Percentiles rank a stretch among this genome's conserved stretches.
These are phyloP conservation scores for Nitzschia palea DNA, from an alignment of 108 stramenopile species.

Conservation along the genomic window DNA sequence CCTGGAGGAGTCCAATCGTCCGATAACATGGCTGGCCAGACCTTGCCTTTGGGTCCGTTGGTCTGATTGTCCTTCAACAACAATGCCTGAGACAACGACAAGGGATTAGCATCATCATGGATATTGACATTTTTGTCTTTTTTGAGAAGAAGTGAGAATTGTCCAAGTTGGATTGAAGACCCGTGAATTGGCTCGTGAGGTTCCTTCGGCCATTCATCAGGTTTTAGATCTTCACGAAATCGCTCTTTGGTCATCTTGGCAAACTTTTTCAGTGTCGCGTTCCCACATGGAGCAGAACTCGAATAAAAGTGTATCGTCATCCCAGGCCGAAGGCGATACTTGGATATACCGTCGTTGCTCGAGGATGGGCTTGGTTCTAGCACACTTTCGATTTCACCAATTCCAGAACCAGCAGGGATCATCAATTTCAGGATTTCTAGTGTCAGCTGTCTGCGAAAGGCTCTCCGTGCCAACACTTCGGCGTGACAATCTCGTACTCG, in stretches of 20 bases:
- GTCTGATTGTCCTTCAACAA: background rate
- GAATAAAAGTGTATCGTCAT: conserved; percentile 83
- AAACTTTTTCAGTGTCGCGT: conserved; percentile 84
- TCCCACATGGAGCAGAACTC: conserved; percentile 87
- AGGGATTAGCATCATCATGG: background rate
- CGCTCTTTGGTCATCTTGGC: conserved; percentile 73
- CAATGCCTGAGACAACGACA: background rate
- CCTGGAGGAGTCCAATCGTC: conserved; percentile 89
- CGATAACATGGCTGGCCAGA: conserved; percentile 67
- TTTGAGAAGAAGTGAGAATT: conserved; percentile 78
- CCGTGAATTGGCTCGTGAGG: conserved; percentile 54
- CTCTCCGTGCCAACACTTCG: conserved; percentile 80
- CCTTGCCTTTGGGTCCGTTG: conserved; percentile 4
- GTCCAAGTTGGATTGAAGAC: conserved; percentile 67
- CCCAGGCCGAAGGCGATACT: conserved; percentile 46
- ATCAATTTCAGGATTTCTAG: conserved; percentile 56
- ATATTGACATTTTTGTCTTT: conserved; percentile 34
- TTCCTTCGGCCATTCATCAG: conserved; percentile 72
- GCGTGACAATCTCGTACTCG: conserved; percentile 82
- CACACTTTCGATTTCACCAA: background rate
- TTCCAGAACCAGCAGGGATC: background rate
- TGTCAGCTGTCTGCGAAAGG: conserved; percentile 67
- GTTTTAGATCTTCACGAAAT: conserved; percentile 59
- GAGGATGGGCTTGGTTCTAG: background rate
- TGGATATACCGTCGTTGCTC: background rate